phyloP scores from a whole-genome alignment of 1,139 yeast genomes.

The Nematodospora anomalae region DNA sequence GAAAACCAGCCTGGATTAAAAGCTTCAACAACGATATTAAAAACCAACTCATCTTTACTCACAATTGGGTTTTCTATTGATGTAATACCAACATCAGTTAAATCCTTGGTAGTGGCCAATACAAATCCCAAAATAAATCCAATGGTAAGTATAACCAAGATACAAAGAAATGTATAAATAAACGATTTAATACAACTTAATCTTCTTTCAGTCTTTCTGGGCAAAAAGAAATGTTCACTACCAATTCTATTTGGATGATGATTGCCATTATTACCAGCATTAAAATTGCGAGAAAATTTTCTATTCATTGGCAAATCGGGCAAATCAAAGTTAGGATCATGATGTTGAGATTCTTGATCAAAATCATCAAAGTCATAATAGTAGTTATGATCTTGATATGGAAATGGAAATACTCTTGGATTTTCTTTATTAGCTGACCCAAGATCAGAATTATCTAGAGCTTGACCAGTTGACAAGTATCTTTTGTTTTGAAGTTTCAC shows the following conservation, averaged over 20 bases:
- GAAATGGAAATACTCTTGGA: constrained; percentile 47
- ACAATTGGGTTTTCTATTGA: constrained; percentile 71
- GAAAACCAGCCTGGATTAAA: constrained; percentile 85
- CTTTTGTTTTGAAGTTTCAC: constrained; percentile 35
- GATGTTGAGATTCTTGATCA: constrained; percentile 36
- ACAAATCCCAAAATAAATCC: constrained; percentile 85
- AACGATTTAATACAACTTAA: constrained; percentile 44
- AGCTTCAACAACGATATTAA: constrained; percentile 75
- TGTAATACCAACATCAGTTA: constrained; percentile 62
- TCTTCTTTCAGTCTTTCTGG: constrained; percentile 25
- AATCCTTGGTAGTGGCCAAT: constrained; percentile 83
- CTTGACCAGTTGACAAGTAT: constrained; percentile 38
- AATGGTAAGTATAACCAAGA: constrained; percentile 53
- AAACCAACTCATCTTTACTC: constrained; percentile 81
- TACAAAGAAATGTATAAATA: constrained; percentile 56
- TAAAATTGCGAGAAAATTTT: constrained; percentile 10
- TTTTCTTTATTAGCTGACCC: constrained; percentile 12
- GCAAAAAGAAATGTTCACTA: constrained; percentile 31
- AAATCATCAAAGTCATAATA: constrained; percentile 45
- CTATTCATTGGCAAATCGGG: constrained; percentile 15
- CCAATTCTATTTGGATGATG: constrained; percentile 10
- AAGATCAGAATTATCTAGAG: constrained; percentile 15
- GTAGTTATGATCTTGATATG: constrained; percentile 42
- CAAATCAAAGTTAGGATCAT: constrained; percentile 19
- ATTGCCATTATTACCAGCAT: constrained; percentile 11